Conservation (phyloP, 1,139 yeast species). For the Pneumocystis murina region DNA sequence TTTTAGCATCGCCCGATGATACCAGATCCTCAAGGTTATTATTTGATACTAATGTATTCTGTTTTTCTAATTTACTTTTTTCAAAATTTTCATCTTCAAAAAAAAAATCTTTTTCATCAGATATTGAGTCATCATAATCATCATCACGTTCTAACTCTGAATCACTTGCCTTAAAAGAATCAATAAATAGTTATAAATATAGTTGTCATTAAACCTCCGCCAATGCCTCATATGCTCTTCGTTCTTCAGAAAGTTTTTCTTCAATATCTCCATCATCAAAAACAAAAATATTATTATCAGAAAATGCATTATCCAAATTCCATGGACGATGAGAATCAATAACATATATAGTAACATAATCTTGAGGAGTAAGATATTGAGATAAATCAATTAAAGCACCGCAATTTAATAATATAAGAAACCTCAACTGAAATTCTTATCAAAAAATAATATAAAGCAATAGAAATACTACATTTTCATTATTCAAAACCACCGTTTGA, state of each 20-base stretch:
- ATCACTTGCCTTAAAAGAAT: constrained; percentile 6
- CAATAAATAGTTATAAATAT: background rate
- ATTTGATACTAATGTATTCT: background rate
- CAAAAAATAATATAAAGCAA: background rate
- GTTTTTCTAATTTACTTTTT: background rate
- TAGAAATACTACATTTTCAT: constrained; percentile 9
- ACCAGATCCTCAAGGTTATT: background rate
- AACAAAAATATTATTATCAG: constrained; percentile 64
- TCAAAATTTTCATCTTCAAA: background rate
- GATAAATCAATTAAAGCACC: constrained; percentile 91
- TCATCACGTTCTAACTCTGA: background rate
- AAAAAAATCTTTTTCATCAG: constrained; percentile 19
- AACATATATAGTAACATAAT: constrained; percentile 47
- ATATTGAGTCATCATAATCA: constrained; percentile 5
- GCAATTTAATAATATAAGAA: constrained; percentile 73
- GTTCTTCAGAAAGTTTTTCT: constrained; percentile 38
- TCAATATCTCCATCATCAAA: constrained; percentile 75
- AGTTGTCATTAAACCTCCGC: background rate
- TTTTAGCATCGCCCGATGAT: background rate
- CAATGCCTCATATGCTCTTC: constrained; percentile 12
- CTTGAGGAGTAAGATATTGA: constrained; percentile 39
- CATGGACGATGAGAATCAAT: constrained; percentile 92
- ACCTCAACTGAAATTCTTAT: constrained; percentile 31
- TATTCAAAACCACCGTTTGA: constrained; percentile 47
- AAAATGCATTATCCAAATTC: constrained; percentile 86